These are phyloP conservation scores for Cutaneotrichosporon daszewskae DNA, from an alignment of 1,284 basidiomycete genomes.

Conservation along the genomic window DNA sequence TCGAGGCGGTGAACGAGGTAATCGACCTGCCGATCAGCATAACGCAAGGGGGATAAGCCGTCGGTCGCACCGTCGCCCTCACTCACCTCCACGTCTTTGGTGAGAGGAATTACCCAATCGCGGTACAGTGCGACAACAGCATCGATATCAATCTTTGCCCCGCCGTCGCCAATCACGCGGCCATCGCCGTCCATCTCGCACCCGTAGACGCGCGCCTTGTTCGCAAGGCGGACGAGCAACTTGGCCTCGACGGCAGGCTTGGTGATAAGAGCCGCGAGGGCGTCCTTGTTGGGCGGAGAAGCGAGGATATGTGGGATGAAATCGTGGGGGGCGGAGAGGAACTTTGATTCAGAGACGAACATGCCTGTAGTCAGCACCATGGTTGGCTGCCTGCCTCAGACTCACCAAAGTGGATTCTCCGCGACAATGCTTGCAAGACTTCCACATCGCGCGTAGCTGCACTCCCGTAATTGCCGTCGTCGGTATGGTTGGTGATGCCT, in stretches of 20 bases:
- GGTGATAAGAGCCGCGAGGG: slow-evolving; percentile 80
- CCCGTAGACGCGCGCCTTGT: slow-evolving; percentile 90
- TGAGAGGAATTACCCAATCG: slow-evolving; percentile 91
- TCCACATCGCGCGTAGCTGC: slow-evolving; percentile 92
- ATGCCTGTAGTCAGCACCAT: slow-evolving; percentile 60
- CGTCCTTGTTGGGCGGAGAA: slow-evolving; percentile 59
- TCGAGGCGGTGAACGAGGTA: slow-evolving; percentile 81
- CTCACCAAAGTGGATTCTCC: slow-evolving; percentile 94
- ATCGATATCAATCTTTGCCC: slow-evolving; percentile 79
- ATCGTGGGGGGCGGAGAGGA: slow-evolving; percentile 72
- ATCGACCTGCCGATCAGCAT: too few species aligned
- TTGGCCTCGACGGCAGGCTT: slow-evolving; percentile 91
- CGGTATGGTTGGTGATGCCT: slow-evolving; percentile 43
- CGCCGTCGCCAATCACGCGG: slow-evolving; percentile 47
- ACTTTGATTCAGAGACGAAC: slow-evolving; percentile 98
- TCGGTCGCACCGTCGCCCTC: background rate
- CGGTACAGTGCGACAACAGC: slow-evolving; percentile 92
- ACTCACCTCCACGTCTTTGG: slow-evolving; percentile 94
- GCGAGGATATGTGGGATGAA: slow-evolving; percentile 87
- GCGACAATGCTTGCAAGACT: slow-evolving; percentile 85
- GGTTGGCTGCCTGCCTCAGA: slow-evolving; percentile 3
- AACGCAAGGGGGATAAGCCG: too few species aligned
- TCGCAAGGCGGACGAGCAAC: slow-evolving; percentile 76
- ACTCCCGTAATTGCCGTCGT: slow-evolving; percentile 92
- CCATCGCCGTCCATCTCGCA: slow-evolving; percentile 78